These are phyloP conservation scores for Rhododendron ferrugineum DNA, from an alignment of 148 eudicot genomes.

Conservation along the genomic window DNA sequence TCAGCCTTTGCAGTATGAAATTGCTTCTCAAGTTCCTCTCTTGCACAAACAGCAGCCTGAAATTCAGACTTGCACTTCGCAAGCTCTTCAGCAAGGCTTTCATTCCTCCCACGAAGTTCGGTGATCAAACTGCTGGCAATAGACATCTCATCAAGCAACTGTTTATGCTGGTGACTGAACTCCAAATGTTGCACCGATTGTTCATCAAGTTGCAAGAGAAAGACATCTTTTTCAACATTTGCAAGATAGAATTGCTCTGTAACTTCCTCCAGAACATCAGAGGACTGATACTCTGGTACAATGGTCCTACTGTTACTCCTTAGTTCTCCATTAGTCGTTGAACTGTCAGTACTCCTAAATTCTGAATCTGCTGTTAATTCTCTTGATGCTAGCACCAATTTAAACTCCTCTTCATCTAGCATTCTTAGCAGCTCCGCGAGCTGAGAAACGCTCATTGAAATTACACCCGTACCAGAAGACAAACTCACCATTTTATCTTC, in stretches of 20 bases:
- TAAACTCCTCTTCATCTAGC: conserved; percentile 54
- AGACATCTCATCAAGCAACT: conserved; percentile 34
- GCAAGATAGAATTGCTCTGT: conserved; percentile 62
- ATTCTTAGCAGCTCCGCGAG: conserved; percentile 46
- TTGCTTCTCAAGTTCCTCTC: conserved; percentile 45
- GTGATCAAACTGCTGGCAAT: conserved; percentile 27
- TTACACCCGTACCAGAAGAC: conserved; percentile 24
- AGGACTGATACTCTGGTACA: conserved; percentile 12
- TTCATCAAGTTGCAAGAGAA: conserved; percentile 46
- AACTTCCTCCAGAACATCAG: conserved; percentile 36
- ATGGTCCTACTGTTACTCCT: conserved; percentile 15
- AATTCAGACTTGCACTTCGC: conserved; percentile 57
- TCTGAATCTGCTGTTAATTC: conserved; percentile 15
- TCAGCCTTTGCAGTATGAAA: conserved; percentile 41
- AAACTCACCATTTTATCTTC: conserved; percentile 19
- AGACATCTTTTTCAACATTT: conserved; percentile 44
- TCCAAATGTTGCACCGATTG: conserved; percentile 27
- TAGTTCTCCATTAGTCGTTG: conserved; percentile 5
- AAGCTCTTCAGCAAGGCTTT: conserved; percentile 50
- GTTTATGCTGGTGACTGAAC: conserved; percentile 21
- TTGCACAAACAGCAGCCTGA: conserved; percentile 38
- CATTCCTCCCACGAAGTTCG: conserved; percentile 44
- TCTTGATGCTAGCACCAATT: conserved; percentile 43
- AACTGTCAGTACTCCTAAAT: conserved; percentile 16
- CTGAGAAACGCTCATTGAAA: conserved; percentile 35